phyloP scores from a whole-genome alignment of 2,329 filamentous ascomycete genomes.

The Fusarium proliferatum region DNA sequence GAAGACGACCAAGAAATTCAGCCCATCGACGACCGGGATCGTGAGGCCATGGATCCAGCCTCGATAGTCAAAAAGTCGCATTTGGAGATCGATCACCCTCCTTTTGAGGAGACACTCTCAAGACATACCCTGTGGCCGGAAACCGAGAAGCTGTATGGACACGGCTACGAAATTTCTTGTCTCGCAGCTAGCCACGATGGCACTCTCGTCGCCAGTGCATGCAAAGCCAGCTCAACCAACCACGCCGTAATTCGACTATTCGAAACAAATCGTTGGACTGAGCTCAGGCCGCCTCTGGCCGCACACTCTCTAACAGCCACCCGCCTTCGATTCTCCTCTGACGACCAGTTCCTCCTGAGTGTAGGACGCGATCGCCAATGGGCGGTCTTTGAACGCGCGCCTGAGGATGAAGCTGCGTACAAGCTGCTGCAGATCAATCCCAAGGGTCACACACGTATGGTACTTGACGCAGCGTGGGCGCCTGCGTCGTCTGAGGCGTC shows the following conservation, averaged over 20 bases:
- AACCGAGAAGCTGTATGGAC: constrained; percentile 94
- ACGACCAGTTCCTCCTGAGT: constrained; percentile 81
- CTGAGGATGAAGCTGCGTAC: constrained; percentile 59
- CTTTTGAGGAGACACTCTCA: constrained; percentile 88
- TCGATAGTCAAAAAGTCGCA: constrained; percentile 68
- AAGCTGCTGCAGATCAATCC: constrained; percentile 72
- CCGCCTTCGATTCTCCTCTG: constrained; percentile 79
- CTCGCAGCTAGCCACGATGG: constrained; percentile 82
- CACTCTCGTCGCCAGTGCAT: constrained; percentile 85
- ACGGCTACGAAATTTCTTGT: constrained; percentile 95
- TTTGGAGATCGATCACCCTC: constrained; percentile 77
- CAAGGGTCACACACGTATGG: constrained; percentile 93
- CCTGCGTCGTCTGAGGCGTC: constrained; percentile 58
- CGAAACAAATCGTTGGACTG: constrained; percentile 87
- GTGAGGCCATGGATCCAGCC: constrained; percentile 65
- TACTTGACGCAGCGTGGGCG: constrained; percentile 88
- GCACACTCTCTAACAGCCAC: constrained; percentile 90
- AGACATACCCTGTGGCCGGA: constrained; percentile 96
- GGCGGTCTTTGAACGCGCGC: constrained; percentile 76
- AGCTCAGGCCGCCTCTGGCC: constrained; percentile 83
- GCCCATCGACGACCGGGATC: constrained; percentile 59
- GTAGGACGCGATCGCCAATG: constrained; percentile 94
- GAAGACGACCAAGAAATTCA: constrained; percentile 62
- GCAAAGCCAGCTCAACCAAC: constrained; percentile 90
- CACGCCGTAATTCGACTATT: constrained; percentile 95